Percentiles rank a stretch among this genome's conserved stretches.
Evolutionary conservation across 257 asterid species (phyloP).

Genomic region (Salvia hispanica): DNA sequence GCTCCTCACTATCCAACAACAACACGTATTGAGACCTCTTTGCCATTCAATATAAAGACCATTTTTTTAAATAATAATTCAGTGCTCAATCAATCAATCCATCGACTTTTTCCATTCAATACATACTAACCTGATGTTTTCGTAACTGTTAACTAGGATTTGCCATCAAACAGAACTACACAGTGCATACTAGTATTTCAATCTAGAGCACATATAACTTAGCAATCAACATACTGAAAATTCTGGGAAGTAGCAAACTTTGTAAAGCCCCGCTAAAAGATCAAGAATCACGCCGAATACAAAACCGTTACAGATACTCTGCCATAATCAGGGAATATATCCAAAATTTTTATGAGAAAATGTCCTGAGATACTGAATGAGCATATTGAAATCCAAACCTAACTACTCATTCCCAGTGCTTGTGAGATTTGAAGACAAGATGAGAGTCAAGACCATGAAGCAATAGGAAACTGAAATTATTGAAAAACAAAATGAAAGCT

Average conservation of each 20-base stretch:
- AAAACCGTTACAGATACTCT: neutral
- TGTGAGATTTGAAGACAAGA: neutral
- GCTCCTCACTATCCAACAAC: conserved; percentile 4
- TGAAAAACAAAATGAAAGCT: neutral
- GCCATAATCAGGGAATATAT: neutral
- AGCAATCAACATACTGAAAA: neutral
- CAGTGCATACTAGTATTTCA: neutral
- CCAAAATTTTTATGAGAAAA: neutral
- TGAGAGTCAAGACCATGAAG: conserved; percentile 2
- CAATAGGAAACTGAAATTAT: neutral
- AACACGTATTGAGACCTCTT: conserved; percentile 42
- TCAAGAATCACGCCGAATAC: conserved; percentile 5
- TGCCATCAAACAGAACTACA: neutral
- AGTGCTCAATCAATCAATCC: conserved; percentile 9
- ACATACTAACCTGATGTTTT: neutral
- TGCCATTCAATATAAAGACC: conserved; percentile 28
- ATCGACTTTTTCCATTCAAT: neutral
- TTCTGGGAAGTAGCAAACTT: neutral
- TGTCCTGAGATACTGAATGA: neutral
- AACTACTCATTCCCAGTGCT: conserved; percentile 10
- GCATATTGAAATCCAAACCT: conserved; percentile 17
- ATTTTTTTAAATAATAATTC: neutral
- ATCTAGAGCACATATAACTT: neutral
- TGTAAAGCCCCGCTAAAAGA: neutral
- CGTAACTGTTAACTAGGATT: neutral